These are phyloP conservation scores for Pythium aphanidermatum DNA, from an alignment of 352 stramenopile species.

Conservation along the genomic window DNA sequence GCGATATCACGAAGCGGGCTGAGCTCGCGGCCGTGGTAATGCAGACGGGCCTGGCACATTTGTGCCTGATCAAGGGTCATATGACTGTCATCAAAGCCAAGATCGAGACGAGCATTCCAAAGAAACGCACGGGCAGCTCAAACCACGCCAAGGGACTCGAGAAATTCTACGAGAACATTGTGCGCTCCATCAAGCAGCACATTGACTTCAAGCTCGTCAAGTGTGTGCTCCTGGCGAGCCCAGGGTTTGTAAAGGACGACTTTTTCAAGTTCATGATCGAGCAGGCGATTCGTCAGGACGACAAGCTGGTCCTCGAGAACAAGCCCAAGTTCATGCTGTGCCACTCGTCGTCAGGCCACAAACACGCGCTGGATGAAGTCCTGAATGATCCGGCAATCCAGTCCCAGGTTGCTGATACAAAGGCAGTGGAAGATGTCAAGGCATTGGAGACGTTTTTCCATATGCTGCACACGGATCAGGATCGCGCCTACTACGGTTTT, in stretches of 20 bases:
- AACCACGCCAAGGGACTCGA: conserved; percentile 91
- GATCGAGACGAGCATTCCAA: conserved; percentile 96
- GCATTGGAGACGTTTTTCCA: conserved; percentile 93
- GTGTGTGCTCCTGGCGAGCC: conserved; percentile 93
- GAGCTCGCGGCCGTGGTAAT: conserved; percentile 97
- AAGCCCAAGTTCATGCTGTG: conserved; percentile 96
- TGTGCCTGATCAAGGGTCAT: conserved; percentile 97
- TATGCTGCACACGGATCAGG: conserved; percentile 94
- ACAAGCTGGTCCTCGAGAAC: conserved; percentile 95
- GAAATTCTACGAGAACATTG: conserved; percentile 97
- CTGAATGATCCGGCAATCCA: conserved; percentile 91
- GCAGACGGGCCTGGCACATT: conserved; percentile 92
- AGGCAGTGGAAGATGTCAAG: conserved; percentile 90
- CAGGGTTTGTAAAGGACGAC: conserved; percentile 97
- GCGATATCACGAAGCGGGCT: conserved; percentile 91
- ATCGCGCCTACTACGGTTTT: conserved; percentile 97
- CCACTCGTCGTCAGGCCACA: conserved; percentile 94
- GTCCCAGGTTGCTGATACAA: conserved; percentile 93
- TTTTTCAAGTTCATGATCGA: conserved; percentile 96
- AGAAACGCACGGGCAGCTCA: conserved; percentile 94
- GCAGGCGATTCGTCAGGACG: conserved; percentile 89
- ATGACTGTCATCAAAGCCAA: conserved; percentile 94
- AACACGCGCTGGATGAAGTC: conserved; percentile 97
- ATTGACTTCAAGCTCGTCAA: conserved; percentile 97
- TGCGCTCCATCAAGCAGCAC: conserved; percentile 93